phyloP scores from a whole-genome alignment of 768 basidiomycete species.

The Stropharia rugosoannulata region DNA sequence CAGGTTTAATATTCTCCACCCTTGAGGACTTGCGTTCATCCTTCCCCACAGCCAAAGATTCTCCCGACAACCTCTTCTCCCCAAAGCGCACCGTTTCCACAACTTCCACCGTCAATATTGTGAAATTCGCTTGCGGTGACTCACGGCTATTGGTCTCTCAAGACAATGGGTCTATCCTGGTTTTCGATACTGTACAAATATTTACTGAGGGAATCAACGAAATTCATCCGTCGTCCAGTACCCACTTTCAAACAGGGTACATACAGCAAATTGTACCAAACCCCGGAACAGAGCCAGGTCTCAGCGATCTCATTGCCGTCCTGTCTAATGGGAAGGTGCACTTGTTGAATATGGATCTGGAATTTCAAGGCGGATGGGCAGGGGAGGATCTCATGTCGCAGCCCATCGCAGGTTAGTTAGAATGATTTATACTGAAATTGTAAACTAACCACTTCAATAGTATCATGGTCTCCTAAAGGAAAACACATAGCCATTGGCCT shows the following conservation, averaged over 20 bases:
- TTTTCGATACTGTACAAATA: conserved; percentile 56
- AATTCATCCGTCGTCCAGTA: conserved; percentile 47
- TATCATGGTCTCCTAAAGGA: conserved; percentile 85
- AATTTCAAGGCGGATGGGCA: conserved; percentile 57
- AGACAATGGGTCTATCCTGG: conserved; percentile 55
- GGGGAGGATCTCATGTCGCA: conserved; percentile 44
- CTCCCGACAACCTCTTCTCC: conserved; percentile 37
- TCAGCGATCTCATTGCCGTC: conserved; percentile 60
- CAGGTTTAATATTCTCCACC: conserved; percentile 44
- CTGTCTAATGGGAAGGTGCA: conserved; percentile 54
- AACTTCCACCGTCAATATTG: conserved; percentile 44
- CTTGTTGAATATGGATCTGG: conserved; percentile 55
- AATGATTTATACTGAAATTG: not conserved
- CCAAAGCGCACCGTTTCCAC: conserved; percentile 52
- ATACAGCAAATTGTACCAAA: conserved; percentile 62
- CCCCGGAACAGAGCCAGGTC: conserved; percentile 51
- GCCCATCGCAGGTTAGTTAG: conserved; percentile 57
- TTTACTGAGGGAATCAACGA: conserved; percentile 43
- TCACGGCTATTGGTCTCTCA: conserved; percentile 59
- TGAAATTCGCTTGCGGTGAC: conserved; percentile 60
- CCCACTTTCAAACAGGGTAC: conserved; percentile 42
- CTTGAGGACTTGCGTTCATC: conserved; percentile 59
- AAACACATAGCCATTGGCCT: conserved; percentile 81
- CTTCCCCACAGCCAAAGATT: conserved; percentile 42
- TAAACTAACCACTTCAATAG: conserved; percentile 33